Evolutionary conservation across 1,139 yeast genomes (phyloP), one percentile per base, ranked within the genome.

Genomic region (Waltiozyma sp.): DNA sequence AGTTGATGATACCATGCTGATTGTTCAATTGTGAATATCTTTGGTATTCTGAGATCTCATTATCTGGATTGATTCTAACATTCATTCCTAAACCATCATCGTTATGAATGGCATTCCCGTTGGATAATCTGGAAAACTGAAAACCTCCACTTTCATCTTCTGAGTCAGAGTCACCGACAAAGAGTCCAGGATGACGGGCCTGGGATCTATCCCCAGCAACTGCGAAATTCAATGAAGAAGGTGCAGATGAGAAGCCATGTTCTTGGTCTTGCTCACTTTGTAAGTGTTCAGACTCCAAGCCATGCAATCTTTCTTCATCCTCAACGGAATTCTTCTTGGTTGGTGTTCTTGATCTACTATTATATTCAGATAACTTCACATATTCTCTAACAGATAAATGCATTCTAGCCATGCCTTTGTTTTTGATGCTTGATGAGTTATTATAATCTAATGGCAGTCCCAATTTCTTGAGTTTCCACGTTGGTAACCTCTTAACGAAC

Each of bases 401-500:
- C 19, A 24, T 21, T 6, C 28, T 47, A 47, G 5, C 39, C 40
- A 11, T 52, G 39, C 47, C 51, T 40, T 13, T 47, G 47, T 24
- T 48, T 51, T 28, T 49, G 51, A 10, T 23, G 16, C 13, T 41
- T 37, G 2, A 45, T 47, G 9, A 42, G 21, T 31, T 57, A 47
- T 26, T 57, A 40, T 37, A 49, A 51, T 4, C 56, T 56, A 18
- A 46, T 43, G 10, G 38, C 35, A 39, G 50, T 26, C 3, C 23
- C 31, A 13, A 28, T 15, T 7, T 16, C 48, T 3, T 49, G 45
- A 14, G 44, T 43, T 14, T 43, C 14, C 11, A 44, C 48, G 11
- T 40, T 45, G 13, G 45, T 26, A 36, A 35, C 13, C 42, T 49
- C 44, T 65, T 66, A 2, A 55, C 56, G 51, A 66, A 66, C 4